A percentile compares a stretch with the other conserved stretches of the same genome.
Conservation (phyloP, 2,329 filamentous ascomycete genomes). For the Calonectria fujianensis region DNA sequence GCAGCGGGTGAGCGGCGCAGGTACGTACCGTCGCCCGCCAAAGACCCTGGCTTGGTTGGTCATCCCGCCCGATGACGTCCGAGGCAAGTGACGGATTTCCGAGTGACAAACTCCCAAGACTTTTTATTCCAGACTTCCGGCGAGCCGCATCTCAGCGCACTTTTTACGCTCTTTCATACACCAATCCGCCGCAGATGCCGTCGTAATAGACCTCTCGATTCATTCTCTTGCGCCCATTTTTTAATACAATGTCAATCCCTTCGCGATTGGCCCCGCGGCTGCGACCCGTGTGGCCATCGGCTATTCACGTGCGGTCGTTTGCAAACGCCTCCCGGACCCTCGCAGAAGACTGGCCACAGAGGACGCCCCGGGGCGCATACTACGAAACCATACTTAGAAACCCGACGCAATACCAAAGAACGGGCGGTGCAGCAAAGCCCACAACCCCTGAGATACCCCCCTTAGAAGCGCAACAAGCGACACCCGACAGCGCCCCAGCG, state of each 20-base stretch:
- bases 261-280: constrained; percentile 57
- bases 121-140: constrained; percentile 40
- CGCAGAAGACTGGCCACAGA: constrained; percentile 59
- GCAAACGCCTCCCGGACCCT: constrained; percentile 51
- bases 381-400: constrained; percentile 74
- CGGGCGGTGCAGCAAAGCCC: constrained; percentile 66
- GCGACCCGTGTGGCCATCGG: constrained; percentile 53
- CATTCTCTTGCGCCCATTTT: neutral
- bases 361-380: constrained; percentile 73
- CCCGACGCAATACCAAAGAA: constrained; percentile 64
- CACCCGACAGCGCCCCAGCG: constrained; percentile 38
- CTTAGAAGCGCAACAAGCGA: constrained; percentile 46
- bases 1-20: constrained; percentile 21
- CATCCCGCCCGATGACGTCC: constrained; percentile 58
- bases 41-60: constrained; percentile 21
- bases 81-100: constrained; percentile 56
- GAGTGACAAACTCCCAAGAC: constrained; percentile 50
- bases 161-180: neutral
- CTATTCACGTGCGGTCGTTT: constrained; percentile 53
- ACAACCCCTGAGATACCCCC: constrained; percentile 54
- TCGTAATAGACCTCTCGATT: constrained; percentile 3
- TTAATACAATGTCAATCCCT: constrained; percentile 56
- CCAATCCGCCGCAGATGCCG: constrained; percentile 11
- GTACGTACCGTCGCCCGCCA: constrained; percentile 7
- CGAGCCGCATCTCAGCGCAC: constrained; percentile 35